Base-by-base conservation (phyloP, 306 rosid species). In the Casuarina glauca region DNA sequence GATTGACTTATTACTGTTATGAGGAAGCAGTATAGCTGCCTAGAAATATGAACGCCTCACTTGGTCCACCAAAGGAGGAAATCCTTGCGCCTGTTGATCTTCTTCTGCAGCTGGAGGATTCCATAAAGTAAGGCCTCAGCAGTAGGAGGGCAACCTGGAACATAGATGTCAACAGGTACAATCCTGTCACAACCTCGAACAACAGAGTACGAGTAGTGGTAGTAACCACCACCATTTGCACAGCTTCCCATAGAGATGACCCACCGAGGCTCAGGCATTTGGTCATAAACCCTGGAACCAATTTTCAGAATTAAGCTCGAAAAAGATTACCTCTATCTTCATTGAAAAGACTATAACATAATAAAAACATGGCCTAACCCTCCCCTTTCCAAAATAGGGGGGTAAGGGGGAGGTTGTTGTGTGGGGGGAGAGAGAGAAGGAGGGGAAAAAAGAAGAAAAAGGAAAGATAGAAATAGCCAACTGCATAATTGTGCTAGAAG, bases 261-360 rank as follows among this genome's bases (percentile, higher is more conserved):
- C 99, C 99, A 96, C 81, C 97, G 83, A 9, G 99, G 99, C 73
- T 96, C 99, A 1, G 99, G 99, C 99, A 96, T 96, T 84, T 96
- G 98, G 80, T 96, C 99, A 83, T 96, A 96, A 76, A 96, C 99
- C 96, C 98, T 96, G 90, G 74, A 85, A 64, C 20, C 77, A 7
- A 26, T 16, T 69, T 76, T 72, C 84, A 76, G 64, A 41, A 36
- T 42, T 17, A 12, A 49, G 43, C 43, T 70, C 50, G 50, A 60
- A 36, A 74, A 35, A 20, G 16, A 4, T 72, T 11, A 5, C 41
- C 10, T 51, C 48, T n/a, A 20, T 32, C 15, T n/a, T n/a, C 35
- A 9, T 41, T 39, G 0, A 38, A 43, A 17, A 16, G 11, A 35
- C 41, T 20, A 58, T 48, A 48, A 9, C 51, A 48, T 9, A 48